Evolutionary conservation across 2,329 filamentous ascomycete species (phyloP), one percentile per base, ranked within the genome.

Genomic region (Trichoderma gracile): DNA sequence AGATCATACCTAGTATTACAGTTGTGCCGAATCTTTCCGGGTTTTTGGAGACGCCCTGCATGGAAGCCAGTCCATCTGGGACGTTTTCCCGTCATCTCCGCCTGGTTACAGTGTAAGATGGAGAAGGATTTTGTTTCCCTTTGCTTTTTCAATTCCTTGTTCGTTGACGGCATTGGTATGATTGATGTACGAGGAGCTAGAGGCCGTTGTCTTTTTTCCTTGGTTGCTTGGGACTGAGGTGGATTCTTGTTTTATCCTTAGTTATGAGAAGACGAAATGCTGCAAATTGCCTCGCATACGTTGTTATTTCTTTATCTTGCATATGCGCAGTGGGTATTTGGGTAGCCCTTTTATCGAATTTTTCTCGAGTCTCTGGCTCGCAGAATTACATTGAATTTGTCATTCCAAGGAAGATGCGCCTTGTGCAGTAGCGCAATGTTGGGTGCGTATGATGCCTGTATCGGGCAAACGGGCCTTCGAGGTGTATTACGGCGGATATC

Each of bases 251-350:
- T 53, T 46, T 60, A 50, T 61, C 47, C 43, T 25, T 52, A 52
- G 21, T 59, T 45, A 60, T 50, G 57, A 60, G 57, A 60, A 27
- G 33, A 40, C 38, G 55, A 38, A 61, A 4, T 61, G 57, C 5
- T 33, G 47, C 47, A 61, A 61, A 53, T 61, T 61, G 57, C 57
- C 57, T 61, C 57, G 57, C 33, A 60, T 43, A 50, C 33, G 9
- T 33, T 61, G 57, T 52, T 23, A 30, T 60, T 59, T 19, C 38
- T 50, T 53, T 61, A 61, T 53, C 57, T 30, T 61, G 57, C 57
- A 61, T 61, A 61, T 50, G 57, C 57, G 57, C 57, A 43, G 57
- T 61, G 57, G 57, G 47, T 61, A 61, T 61, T n/a, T 45, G 33
- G 57, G 47, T 45, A 61, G 57, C 47, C 33, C 33, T 38, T 38